Evolutionary conservation across 306 rosid genomes (phyloP).

Genomic region (Sechiopsis laciniata): DNA sequence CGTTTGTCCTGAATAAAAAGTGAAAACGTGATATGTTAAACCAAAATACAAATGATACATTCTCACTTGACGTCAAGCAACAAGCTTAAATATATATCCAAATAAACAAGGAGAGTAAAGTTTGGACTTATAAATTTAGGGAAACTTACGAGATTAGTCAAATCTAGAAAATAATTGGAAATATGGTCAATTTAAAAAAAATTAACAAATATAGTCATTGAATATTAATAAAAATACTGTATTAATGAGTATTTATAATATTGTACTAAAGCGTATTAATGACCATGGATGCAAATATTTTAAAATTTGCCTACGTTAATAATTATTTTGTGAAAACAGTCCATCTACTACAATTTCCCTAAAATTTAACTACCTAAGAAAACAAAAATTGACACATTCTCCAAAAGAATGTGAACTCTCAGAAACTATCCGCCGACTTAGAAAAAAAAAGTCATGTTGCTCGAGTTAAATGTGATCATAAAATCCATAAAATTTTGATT

Average conservation of each 20-base stretch:
- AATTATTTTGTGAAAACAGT: too few relatives aligned
- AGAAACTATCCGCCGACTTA: background rate
- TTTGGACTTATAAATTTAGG: background rate
- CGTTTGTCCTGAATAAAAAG: conserved; percentile 58
- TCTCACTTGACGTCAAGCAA: background rate
- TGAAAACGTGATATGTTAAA: background rate
- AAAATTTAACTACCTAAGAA: background rate
- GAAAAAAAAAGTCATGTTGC: background rate
- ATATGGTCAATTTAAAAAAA: too few relatives aligned
- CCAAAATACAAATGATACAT: background rate
- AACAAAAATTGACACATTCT: background rate
- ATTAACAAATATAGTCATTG: too few relatives aligned
- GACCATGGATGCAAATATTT: too few relatives aligned
- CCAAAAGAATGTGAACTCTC: background rate
- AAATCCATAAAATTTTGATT: background rate
- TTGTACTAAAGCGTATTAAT: too few relatives aligned
- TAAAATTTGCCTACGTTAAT: too few relatives aligned
- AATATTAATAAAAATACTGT: too few relatives aligned
- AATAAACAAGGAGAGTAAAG: background rate
- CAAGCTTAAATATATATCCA: background rate
- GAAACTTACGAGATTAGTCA: too few relatives aligned
- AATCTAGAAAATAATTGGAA: too few relatives aligned
- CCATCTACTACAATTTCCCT: too few relatives aligned
- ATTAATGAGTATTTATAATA: too few relatives aligned
- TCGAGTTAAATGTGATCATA: background rate